These are phyloP conservation scores for Leccinum imitatum DNA, from an alignment of 768 basidiomycete species.

Conservation along the genomic window DNA sequence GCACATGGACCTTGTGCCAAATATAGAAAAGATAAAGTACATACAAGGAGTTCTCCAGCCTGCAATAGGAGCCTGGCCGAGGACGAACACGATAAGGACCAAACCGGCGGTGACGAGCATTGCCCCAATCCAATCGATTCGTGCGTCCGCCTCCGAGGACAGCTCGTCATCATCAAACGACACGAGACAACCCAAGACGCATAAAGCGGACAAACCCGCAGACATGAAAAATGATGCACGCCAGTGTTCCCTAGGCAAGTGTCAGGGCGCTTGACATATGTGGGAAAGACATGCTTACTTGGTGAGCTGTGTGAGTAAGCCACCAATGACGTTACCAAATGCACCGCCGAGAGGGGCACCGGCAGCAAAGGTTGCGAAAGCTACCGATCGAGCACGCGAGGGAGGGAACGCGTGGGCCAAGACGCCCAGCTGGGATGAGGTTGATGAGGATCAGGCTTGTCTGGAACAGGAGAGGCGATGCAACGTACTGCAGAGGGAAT, in stretches of 20 bases:
- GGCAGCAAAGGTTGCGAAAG: slow-evolving; percentile 82
- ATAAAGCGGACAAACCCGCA: slow-evolving; percentile 53
- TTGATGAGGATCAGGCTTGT: slow-evolving; percentile 1
- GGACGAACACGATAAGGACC: slow-evolving; percentile 68
- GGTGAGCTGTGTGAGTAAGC: slow-evolving; percentile 61
- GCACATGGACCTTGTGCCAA: slow-evolving; percentile 22
- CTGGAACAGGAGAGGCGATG: background rate
- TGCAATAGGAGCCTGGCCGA: slow-evolving; percentile 65
- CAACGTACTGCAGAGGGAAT: slow-evolving; percentile 67
- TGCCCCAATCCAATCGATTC: slow-evolving; percentile 80
- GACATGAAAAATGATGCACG: slow-evolving; percentile 63
- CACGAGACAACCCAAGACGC: slow-evolving; percentile 52
- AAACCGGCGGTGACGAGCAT: slow-evolving; percentile 62
- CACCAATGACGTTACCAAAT: slow-evolving; percentile 68
- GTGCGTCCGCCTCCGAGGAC: slow-evolving; percentile 40
- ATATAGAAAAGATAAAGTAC: slow-evolving; percentile 14
- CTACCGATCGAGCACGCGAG: slow-evolving; percentile 64
- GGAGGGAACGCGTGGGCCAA: slow-evolving; percentile 77
- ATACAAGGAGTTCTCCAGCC: slow-evolving; percentile 62
- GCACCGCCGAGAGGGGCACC: slow-evolving; percentile 83
- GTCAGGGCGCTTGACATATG: background rate
- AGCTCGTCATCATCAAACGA: slow-evolving; percentile 58
- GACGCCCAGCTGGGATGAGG: slow-evolving; percentile 63
- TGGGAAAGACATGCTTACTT: slow-evolving; percentile 26
- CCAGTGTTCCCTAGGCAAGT: slow-evolving; percentile 50